Conservation (phyloP, 108 stramenopile genomes). For the Nitzschia sp. region DNA sequence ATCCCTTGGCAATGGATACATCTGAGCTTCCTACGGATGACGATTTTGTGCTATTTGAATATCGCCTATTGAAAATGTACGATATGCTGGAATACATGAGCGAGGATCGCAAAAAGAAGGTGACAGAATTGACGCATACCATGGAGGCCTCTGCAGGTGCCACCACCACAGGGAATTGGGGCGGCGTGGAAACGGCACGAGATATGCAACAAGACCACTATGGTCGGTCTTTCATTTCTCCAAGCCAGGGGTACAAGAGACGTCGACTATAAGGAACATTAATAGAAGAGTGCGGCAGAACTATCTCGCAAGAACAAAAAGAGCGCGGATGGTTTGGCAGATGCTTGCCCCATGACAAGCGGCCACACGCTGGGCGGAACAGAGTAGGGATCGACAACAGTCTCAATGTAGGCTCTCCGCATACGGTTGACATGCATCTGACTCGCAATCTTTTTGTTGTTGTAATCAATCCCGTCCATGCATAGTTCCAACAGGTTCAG, state of each 20-base stretch:
- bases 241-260: constrained; percentile 1
- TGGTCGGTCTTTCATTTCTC: constrained; percentile 35
- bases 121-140: background rate
- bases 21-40: constrained; percentile 34
- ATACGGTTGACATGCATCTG: constrained; percentile 21
- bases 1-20: constrained; percentile 53
- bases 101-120: constrained; percentile 23
- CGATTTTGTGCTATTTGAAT: constrained; percentile 47
- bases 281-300: constrained; percentile 1
- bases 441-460: constrained; percentile 3
- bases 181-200: constrained; percentile 21
- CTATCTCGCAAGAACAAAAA: constrained; percentile 15
- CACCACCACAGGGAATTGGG: constrained; percentile 11
- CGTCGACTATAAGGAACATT: background rate
- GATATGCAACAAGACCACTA: constrained; percentile 38
- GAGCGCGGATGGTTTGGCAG: constrained; percentile 14
- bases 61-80: constrained; percentile 44
- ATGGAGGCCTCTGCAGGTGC: background rate
- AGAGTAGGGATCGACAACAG: background rate
- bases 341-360: constrained; percentile 4
- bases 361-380: constrained; percentile 3
- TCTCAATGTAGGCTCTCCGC: background rate
- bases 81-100: constrained; percentile 45
- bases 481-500: constrained; percentile 10
- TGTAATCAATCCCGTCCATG: background rate